Base-by-base conservation (phyloP, 2,329 filamentous ascomycete species). In the Drechslerella dactyloides region DNA sequence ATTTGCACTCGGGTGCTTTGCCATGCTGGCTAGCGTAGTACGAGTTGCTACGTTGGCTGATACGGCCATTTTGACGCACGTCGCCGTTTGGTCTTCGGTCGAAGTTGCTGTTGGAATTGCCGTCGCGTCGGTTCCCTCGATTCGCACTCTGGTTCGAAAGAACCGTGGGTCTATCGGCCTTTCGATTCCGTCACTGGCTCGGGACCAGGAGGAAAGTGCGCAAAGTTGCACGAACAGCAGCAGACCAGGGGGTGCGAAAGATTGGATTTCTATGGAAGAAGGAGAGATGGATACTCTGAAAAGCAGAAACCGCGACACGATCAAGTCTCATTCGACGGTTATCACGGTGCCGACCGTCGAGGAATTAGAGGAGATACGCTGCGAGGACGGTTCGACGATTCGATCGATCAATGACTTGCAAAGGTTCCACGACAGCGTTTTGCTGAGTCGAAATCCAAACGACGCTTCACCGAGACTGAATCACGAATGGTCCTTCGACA, bases 401-500 rank as follows among this genome's bases (percentile, higher is more conserved):
- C 68, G 68, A 27, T 72, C 68, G 3, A 65, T 72, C 23, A 27
- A 60, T 17, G 68, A 72, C 35, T 50, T 72, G 11, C 68, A 72
- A 17, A 60, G 35, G 48, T 72, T 54, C 17, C 60, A 72, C 24
- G 68, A 72, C 15, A 72, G 42, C 15, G 13, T 72, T 4, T 44
- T 53, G 2, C 21, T 33, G 2, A 53, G 19, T 15, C 56, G 57
- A 19, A 37, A 44, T 17, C 33, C 60, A 0, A 65, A 30, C 30
- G 55, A 72, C 15, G 37, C 56, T 0, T 53, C 68, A 13, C n/a
- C 51, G 2, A 37, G 56, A 13, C 19, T 50, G 15, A 33, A 33
- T 2, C 60, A 70, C 30, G 68, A 72, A 35, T 72, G 68, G 68
- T 58, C 60, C 6, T 72, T 72, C 15, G 68, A 72, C 17, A 72